Base-by-base conservation (phyloP, 495 filamentous ascomycete genomes). In the Amniculicola lignicola region DNA sequence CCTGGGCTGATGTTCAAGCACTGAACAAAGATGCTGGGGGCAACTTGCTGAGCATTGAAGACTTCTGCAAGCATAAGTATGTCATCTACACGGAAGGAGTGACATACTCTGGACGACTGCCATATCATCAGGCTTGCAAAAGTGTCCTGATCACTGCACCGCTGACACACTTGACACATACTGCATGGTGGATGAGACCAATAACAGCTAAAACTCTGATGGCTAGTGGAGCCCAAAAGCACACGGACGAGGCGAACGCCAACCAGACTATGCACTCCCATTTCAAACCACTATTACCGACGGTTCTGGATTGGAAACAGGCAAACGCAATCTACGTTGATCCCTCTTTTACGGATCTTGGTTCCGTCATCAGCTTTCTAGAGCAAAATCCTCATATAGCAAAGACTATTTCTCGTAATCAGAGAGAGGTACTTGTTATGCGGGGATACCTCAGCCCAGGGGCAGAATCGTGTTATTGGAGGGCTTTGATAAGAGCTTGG, bases 261-360 rank as follows among this genome's bases (percentile, higher is more conserved):
- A n/a, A 33, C 7, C 7, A 7, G 7, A 33, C 7, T 7, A 33
- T n/a, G 29, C 7, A 33, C n/a, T 7, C 7, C 29, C 7, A n/a
- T 33, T 12, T 9, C 37, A 10, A 9, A 21, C 11, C 25, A 14
- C 21, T 55, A 4, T 21, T 55, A 15, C 9, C 16, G 11, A 23
- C 51, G 4, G 28, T 47, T 3, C 5, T 12, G 12, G 40, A 55
- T 25, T 55, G 42, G 40, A 3, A 22, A 1, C 18, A 46, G 4
- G 40, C 51, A 12, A 88, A 85, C 49, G 83, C 75, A 31, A 66
- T 85, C 11, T 66, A 79, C 46, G 80, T 84, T 1, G 63, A 71
- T 4, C 51, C 66, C 1, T 77, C 83, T 54, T 85, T 73, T 59
- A 68, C 71, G 0, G 75, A 83, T 59, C 64, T 85, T 0, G 71